Evolutionary conservation across 2,329 filamentous ascomycete species (phyloP).

Genomic region (Alternaria rosae): DNA sequence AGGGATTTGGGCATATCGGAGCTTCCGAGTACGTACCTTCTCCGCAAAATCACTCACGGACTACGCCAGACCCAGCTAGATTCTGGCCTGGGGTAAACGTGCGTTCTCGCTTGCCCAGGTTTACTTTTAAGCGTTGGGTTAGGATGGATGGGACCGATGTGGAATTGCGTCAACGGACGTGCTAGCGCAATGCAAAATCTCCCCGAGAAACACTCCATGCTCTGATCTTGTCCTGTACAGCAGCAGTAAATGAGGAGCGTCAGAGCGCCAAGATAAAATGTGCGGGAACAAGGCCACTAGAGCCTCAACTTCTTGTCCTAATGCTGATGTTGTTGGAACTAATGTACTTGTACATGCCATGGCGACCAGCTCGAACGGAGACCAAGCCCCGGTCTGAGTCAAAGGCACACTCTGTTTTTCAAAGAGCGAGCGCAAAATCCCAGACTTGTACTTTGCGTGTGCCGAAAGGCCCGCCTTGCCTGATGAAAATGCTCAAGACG

Average conservation of each 20-base stretch:
- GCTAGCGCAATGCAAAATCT: background rate
- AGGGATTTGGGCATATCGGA: background rate
- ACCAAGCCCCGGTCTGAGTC: background rate
- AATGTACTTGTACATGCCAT: background rate
- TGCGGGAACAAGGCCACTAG: background rate
- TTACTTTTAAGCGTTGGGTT: background rate
- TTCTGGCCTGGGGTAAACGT: background rate
- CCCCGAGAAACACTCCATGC: conserved; percentile 1
- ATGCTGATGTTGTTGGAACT: background rate
- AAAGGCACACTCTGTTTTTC: background rate
- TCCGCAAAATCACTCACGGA: background rate
- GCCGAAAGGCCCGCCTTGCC: conserved; percentile 45
- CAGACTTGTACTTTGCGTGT: conserved; percentile 45
- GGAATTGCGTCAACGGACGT: background rate
- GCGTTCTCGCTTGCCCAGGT: background rate
- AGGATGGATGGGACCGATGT: background rate
- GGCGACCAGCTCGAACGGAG: background rate
- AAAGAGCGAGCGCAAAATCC: conserved; percentile 35
- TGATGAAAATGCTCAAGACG: conserved; percentile 44
- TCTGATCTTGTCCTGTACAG: background rate
- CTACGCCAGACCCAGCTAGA: background rate
- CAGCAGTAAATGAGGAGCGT: background rate
- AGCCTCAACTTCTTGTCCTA: background rate
- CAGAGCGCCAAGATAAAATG: background rate
- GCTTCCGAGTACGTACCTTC: background rate